Evolutionary conservation across 176 grass and related monocot genomes (phyloP).

Genomic region (Avena atlantica): DNA sequence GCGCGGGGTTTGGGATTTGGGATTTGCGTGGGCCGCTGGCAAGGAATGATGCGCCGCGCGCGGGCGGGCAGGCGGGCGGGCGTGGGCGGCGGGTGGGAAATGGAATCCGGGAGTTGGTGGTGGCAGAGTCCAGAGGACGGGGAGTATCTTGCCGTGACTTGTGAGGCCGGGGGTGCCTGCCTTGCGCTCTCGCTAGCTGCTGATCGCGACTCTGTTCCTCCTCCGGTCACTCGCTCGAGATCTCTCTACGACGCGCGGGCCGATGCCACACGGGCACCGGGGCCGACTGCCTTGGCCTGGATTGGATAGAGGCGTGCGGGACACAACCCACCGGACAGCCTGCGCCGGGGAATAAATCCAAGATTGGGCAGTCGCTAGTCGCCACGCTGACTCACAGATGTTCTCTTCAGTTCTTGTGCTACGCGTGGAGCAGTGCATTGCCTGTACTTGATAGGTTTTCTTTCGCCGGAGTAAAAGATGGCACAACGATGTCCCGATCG

Average conservation of each 20-base stretch:
- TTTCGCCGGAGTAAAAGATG: no score
- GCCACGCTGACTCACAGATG: neutral
- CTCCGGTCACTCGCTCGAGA: neutral
- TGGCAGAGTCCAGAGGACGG: constrained; percentile 4
- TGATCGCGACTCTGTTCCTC: neutral
- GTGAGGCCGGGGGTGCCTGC: constrained; percentile 32
- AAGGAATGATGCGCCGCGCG: constrained; percentile 58
- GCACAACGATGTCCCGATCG: no score
- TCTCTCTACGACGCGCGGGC: constrained; percentile 26
- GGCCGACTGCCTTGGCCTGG: neutral
- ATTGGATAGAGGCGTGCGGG: neutral
- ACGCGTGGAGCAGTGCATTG: no score
- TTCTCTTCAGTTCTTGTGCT: neutral
- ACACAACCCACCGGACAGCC: constrained; percentile 9
- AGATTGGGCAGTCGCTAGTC: constrained; percentile 25
- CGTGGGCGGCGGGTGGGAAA: constrained; percentile 22
- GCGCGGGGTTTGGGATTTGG: constrained; percentile 65
- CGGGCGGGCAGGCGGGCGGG: neutral
- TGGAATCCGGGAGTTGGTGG: constrained; percentile 50
- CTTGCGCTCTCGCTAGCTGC: neutral
- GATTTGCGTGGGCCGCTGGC: constrained; percentile 64
- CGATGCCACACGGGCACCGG: neutral
- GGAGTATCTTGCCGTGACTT: constrained; percentile 48
- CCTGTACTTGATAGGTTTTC: no score
- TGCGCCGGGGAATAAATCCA: constrained; percentile 35